Base-by-base conservation (phyloP, 495 filamentous ascomycete species). In the Penicillium arizonense region DNA sequence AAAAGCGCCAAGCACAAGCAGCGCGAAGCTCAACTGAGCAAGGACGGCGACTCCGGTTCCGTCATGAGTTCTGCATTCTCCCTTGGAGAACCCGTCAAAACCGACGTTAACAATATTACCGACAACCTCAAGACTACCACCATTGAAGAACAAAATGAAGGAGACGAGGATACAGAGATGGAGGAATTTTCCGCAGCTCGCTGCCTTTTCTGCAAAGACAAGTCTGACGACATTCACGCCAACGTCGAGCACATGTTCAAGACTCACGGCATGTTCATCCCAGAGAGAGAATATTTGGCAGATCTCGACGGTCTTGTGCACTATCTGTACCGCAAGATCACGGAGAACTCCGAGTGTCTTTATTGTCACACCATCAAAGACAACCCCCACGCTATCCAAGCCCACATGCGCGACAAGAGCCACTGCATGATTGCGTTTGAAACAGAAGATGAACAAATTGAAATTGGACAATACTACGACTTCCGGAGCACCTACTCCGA, bases 391-490 rank as follows among this genome's bases (percentile, higher is more conserved):
- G 91, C 88, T 12, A 80, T 90, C 34, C 90, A 94, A 55, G 95
- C 90, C 0, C 94, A 99, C 68, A 99, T 99, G 94, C 86, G 87
- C 32, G 94, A 99, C 68, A 92, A 91, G 71, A 85, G 89, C 8
- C 94, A 99, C 70, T 97, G 91, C 76, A 96, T 89, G 82, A 92
- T 99, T 55, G 91, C 89, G 1, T 99, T 95, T 68, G 86, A 87
- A 39, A 85, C 83, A 0, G 89, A 96, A 63, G 87, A 87, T 32
- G 91, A 99, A 63, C 90, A 96, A 72, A 77, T 99, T 14, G 91
- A 95, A 48, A 87, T 99, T 53, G 95, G 94, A n/a, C 88, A 97
- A 40, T 97, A 89, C 73, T 99, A 97, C 73, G 95, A 99, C 67
- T 99, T 99, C 82, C 78, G 87, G 48, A 86, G 86, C 70, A 95